Base-by-base conservation (phyloP, 1,284 basidiomycete species). In the Xanthoconium separans region DNA sequence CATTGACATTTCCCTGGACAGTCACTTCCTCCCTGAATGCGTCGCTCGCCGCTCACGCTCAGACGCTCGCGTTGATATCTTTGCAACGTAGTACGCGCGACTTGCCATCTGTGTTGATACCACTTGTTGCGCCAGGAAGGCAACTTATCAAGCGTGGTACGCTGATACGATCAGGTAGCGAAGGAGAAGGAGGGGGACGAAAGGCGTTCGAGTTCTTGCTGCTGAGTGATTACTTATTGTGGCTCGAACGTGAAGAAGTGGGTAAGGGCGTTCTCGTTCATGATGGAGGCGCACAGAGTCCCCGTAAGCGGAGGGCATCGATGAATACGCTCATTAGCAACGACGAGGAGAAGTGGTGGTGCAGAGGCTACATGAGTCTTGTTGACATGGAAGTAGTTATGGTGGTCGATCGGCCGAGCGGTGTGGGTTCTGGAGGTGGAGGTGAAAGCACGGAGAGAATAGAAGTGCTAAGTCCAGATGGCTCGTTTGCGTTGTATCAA, bases 161-260 rank as follows among this genome's bases (percentile, higher is more conserved):
- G 1, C 74, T 91, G 7, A 63, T 83, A 45, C 58, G 65, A 40
- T 65, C 68, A 4, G 65, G 64, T 13, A 53, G 61, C 10, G 67
- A 67, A 53, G 66, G 58, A 41, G 58, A 64, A 39, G 61, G 61
- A 45, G 47, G 52, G 6, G 56, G 27, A 33, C 67, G 68, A 50
- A 68, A 61, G 13, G 57, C 71, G 6, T 80, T 81, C 44, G 84
- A 89, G 56, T 89, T 94, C 64, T 74, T 94, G 13, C 77, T 95
- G 1, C 91, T 95, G 67, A 88, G 85, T 9, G 92, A 95, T 68
- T 85, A 84, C 59, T 69, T 95, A 18, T 63, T 94, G 27, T 93
- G 91, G 85, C 78, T 92, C 29, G 83, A 75, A 70, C 50, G 78
- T 75, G 52, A 85, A 77, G 59, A 66, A 39, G 43, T 48, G 12